A percentile compares a stretch with the other conserved stretches of the same genome.
phyloP scores from a whole-genome alignment of 2,329 filamentous ascomycete genomes.

The Zymoseptoria brevis region DNA sequence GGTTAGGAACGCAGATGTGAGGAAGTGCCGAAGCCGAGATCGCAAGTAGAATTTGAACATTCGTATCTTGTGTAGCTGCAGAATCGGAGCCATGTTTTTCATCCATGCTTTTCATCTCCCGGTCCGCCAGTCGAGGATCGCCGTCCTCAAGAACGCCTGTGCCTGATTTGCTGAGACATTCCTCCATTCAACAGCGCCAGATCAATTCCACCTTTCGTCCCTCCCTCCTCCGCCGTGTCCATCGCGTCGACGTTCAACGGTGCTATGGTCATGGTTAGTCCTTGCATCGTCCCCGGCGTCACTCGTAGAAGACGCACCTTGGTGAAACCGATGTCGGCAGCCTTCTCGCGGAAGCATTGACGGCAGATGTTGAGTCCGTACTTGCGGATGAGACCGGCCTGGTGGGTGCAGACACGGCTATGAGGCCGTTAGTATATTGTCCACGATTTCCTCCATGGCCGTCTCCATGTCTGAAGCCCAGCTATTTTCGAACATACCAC shows the following conservation, averaged over 20 bases:
- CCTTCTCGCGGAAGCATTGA: conserved; percentile 65
- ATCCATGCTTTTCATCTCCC: not conserved
- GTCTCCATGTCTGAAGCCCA: conserved; percentile 1
- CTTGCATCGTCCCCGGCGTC: not conserved
- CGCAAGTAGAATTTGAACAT: not conserved
- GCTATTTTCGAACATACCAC: conserved; percentile 59
- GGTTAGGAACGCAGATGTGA: not conserved
- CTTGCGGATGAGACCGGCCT: conserved; percentile 98
- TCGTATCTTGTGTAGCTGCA: conserved; percentile 13
- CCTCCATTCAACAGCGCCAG: conserved; percentile 6
- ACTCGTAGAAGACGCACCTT: conserved; percentile 43
- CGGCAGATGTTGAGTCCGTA: conserved; percentile 86
- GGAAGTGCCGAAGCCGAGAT: not conserved
- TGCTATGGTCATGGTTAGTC: conserved; percentile 20
- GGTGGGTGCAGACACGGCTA: conserved; percentile 85
- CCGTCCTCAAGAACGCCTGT: conserved; percentile 15
- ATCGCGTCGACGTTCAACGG: conserved; percentile 24
- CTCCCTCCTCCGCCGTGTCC: conserved; percentile 3
- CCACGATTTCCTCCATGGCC: conserved; percentile 8
- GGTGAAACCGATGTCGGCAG: conserved; percentile 59
- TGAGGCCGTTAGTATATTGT: conserved; percentile 23
- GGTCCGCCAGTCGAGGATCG: conserved; percentile 7
- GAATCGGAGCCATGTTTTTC: conserved; percentile 5
- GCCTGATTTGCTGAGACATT: conserved; percentile 14
- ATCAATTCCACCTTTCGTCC: conserved; percentile 1